Conservation (phyloP, 2,329 filamentous ascomycete genomes). For the Monilinia laxa region DNA sequence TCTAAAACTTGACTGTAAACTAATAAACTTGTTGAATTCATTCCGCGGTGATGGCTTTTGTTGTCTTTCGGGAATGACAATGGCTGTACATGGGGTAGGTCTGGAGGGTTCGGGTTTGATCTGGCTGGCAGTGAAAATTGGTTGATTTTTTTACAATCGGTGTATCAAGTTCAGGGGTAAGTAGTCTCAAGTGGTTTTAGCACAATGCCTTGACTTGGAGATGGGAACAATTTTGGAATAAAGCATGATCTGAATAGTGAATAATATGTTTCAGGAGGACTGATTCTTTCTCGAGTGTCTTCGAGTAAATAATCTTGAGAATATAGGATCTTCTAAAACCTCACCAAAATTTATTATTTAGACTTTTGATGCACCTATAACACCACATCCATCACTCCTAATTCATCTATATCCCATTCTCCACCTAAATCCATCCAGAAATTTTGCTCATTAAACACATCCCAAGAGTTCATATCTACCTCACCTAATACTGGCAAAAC, state of each 20-base stretch:
- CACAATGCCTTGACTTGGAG: not conserved
- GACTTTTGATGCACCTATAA: not conserved
- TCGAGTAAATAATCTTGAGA: not conserved
- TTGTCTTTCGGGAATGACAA: not conserved
- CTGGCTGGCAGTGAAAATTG: not conserved
- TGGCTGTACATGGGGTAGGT: not conserved
- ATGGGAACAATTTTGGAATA: not conserved
- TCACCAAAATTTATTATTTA: not conserved
- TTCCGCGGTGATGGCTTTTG: no score
- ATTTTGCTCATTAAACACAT: not conserved
- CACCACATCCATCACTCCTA: not conserved
- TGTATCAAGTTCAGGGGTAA: not conserved
- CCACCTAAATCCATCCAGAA: constrained; percentile 13
- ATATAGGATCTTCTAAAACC: not conserved
- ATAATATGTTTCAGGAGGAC: not conserved
- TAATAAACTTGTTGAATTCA: no score
- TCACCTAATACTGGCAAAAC: not conserved
- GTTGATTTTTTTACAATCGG: not conserved
- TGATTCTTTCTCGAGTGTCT: not conserved
- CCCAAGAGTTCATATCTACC: not conserved
- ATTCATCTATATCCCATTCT: constrained; percentile 6
- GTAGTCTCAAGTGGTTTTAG: not conserved
- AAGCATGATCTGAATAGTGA: not conserved
- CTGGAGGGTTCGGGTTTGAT: not conserved
- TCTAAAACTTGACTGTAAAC: no score